These are phyloP conservation scores for Mimosa pudica DNA, from an alignment of 306 rosid species.

Conservation along the genomic window DNA sequence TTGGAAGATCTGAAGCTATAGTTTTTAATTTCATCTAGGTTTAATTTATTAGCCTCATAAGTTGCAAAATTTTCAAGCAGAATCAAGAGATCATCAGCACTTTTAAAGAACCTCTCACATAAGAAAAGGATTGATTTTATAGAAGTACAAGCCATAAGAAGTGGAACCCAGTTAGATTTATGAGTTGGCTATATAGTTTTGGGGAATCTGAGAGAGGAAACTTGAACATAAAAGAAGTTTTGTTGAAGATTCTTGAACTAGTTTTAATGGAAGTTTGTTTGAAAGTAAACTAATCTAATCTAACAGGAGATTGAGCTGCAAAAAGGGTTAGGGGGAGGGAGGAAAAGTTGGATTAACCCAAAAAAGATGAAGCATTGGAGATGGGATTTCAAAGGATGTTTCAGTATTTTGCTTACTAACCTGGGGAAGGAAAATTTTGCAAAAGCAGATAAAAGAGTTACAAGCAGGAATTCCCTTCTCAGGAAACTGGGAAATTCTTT, in stretches of 20 bases:
- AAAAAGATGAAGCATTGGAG: constrained; percentile 48
- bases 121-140: neutral
- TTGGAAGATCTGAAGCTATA: neutral
- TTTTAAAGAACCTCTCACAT: neutral
- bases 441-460: constrained; percentile 30
- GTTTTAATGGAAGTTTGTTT: constrained; percentile 24
- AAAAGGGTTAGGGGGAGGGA: constrained; percentile 27
- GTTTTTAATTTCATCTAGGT: neutral
- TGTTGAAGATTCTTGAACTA: constrained; percentile 24
- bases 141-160: neutral
- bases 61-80: neutral
- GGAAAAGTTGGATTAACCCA: constrained; percentile 35
- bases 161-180: neutral
- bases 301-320: constrained; percentile 24
- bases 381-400: constrained; percentile 40
- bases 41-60: neutral
- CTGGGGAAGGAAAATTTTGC: constrained; percentile 30
- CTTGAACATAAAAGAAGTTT: neutral
- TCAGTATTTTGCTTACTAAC: constrained; percentile 57
- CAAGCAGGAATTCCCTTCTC: constrained; percentile 43
- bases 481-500: constrained; percentile 38
- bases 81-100: neutral
- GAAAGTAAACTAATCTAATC: neutral
- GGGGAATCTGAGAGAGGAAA: constrained; percentile 17
- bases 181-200: neutral